phyloP scores from a whole-genome alignment of 495 filamentous ascomycete species.

The Hypoxylon fuscum region DNA sequence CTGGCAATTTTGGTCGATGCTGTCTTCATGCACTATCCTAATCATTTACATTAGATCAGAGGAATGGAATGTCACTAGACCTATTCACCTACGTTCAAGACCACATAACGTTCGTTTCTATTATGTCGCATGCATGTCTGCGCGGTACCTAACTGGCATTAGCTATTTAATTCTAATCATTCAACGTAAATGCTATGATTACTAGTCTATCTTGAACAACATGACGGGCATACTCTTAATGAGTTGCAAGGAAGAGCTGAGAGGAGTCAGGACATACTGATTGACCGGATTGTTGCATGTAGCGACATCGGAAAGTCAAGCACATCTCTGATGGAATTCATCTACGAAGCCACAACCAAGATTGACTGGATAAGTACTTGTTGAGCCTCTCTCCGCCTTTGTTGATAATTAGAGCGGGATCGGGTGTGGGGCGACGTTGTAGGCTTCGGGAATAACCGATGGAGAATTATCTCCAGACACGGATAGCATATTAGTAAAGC shows the following conservation, averaged over 20 bases:
- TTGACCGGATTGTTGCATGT: too few relatives aligned
- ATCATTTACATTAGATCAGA: slow-evolving; percentile 29
- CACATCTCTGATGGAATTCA: background rate
- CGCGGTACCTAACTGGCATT: too few relatives aligned
- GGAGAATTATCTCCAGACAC: slow-evolving; percentile 9
- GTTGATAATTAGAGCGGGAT: background rate
- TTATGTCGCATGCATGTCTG: too few relatives aligned
- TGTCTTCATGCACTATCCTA: slow-evolving; percentile 40
- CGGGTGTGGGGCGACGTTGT: slow-evolving; percentile 4
- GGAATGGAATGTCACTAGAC: slow-evolving; percentile 34
- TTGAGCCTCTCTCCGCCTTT: too few relatives aligned
- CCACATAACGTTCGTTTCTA: too few relatives aligned
- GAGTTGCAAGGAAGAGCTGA: too few relatives aligned
- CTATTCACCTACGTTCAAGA: slow-evolving; percentile 19
- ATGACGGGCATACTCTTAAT: too few relatives aligned
- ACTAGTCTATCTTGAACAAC: too few relatives aligned
- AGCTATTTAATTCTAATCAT: too few relatives aligned
- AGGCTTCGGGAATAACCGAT: slow-evolving; percentile 16
- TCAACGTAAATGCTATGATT: too few relatives aligned
- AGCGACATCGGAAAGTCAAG: slow-evolving; percentile 25
- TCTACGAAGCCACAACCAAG: background rate
- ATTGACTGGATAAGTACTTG: background rate
- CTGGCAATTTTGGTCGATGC: slow-evolving; percentile 44
- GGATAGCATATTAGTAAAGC: too few relatives aligned
- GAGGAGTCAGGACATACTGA: too few relatives aligned